Percentiles rank a stretch among this genome's conserved stretches.
Conservation (phyloP, 345 rosid genomes). For the Laguncularia racemosa region DNA sequence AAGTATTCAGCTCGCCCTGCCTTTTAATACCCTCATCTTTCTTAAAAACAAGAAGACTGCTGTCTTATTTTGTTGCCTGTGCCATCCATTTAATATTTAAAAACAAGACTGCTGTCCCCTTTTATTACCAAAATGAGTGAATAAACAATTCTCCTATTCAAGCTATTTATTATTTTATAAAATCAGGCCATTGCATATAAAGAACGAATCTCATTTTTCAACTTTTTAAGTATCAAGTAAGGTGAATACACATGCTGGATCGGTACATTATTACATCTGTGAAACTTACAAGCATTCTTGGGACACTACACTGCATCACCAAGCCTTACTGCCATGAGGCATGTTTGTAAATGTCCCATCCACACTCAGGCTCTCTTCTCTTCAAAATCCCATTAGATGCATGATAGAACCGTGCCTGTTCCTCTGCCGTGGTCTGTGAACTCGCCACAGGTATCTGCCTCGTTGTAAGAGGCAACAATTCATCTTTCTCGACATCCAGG, state of each 20-base stretch:
- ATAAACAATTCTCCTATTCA: too few species aligned
- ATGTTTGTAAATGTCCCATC: slow-evolving; percentile 68
- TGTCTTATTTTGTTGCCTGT: too few species aligned
- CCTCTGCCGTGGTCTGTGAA: slow-evolving; percentile 48
- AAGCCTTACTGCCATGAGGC: slow-evolving; percentile 52
- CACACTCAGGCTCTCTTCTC: slow-evolving; percentile 82
- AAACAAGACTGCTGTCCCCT: too few species aligned
- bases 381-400: slow-evolving; percentile 42
- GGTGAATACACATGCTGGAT: not conserved
- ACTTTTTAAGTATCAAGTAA: too few species aligned
- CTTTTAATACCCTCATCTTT: too few species aligned
- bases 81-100: too few species aligned
- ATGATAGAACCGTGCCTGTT: slow-evolving; percentile 57
- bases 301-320: slow-evolving; percentile 14
- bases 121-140: too few species aligned
- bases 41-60: too few species aligned
- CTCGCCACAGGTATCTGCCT: slow-evolving; percentile 42
- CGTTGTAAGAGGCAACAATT: slow-evolving; percentile 23
- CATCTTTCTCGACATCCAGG: slow-evolving; percentile 56
- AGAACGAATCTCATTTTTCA: too few species aligned
- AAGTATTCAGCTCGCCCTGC: too few species aligned
- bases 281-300: slow-evolving; percentile 20
- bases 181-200: too few species aligned
- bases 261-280: slow-evolving; percentile 14
- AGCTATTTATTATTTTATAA: too few species aligned